Base-by-base conservation (phyloP, 2,329 filamentous ascomycete genomes). In the Fusarium secorum region DNA sequence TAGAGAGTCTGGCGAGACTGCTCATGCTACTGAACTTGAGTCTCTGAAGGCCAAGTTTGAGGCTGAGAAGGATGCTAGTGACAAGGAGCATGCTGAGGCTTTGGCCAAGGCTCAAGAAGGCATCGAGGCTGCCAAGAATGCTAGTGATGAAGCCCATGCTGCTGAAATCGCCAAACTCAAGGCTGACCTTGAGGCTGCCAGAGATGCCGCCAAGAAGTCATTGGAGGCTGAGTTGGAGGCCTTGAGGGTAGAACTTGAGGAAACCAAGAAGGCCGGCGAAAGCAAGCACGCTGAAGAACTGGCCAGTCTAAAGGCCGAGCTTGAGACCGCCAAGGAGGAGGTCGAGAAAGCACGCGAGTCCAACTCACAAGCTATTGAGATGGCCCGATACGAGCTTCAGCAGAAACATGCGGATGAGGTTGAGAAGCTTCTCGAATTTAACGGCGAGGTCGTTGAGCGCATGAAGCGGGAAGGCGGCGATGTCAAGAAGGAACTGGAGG, bases 401-500 rank as follows among this genome's bases (percentile, higher is more conserved):
- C 78, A 81, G 38, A 81, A 80, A 74, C 81, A 85, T 75, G 81
- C 83, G 44, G 79, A 79, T 26, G 83, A 86, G 64, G 79, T 88
- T 28, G 83, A 86, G 70, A 84, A 84, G 70, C 77, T 87, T 22
- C 77, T 83, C 39, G 77, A 78, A 26, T 77, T 81, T 58, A 82
- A 86, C 67, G 78, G 80, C 8, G 81, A 85, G 60, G 78, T 80
- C 18, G 73, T 85, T 53, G 81, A 83, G 18, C 75, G 73, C 35
- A 75, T 84, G 74, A 83, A 82, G 77, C 73, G 77, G 15, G 81
- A 84, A 56, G 77, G 80, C 4, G 74, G 77, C 7, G 78, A 80
- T 32, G 77, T 79, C 17, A 79, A 80, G 66, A 80, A 77, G 46
- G 84, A 87, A 68, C 77, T 87, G 7, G 83, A 85, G 69, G 83